Base-by-base conservation (phyloP, 164 flowering plant genomes). In the Buxus sempervirens region DNA sequence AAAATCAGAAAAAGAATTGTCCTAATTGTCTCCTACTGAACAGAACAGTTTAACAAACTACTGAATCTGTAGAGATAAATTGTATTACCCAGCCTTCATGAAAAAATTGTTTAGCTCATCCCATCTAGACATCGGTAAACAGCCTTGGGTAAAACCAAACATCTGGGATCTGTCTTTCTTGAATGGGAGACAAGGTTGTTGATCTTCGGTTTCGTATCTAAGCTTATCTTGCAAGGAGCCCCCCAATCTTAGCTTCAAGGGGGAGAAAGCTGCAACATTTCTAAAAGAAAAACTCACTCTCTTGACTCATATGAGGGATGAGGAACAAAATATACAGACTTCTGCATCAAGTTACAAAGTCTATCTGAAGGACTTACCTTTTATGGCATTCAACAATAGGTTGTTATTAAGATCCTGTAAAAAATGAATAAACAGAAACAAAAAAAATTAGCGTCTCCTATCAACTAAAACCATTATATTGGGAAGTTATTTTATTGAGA, bases 171-270 rank as follows among this genome's bases (percentile, higher is more conserved):
- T 27, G 71, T 81, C 83, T n/a, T 62, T 70, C 10, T 54, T 62
- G 72, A 94, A 89, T 45, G 78, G 85, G 21, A 51, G 24, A 73
- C 97, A 91, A 28, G 88, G 85, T 64, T 76, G 75, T 22, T 53
- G 27, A 57, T 66, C 82, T 53, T 78, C 81, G 1, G 78, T 82
- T 16, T 77, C 82, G 72, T 94, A 94, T 60, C 80, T 70, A 56
- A 94, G 82, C 74, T 85, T 87, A 66, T 94, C 97, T 84, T 91
- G 96, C 75, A 94, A 78, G 41, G 87, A 78, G 4, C 98, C 97
- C 18, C 97, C 98, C 74, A 94, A 70, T 77, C 98, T 83, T 58
- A 91, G 76, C 77, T 89, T 94, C 80, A 94, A 71, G 21, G 96
- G 90, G 14, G 90, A 82, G 80, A 94, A 91, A 16, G 93, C 98